phyloP scores from a whole-genome alignment of 257 asterid genomes.

The Craterostigma plantagineum region DNA sequence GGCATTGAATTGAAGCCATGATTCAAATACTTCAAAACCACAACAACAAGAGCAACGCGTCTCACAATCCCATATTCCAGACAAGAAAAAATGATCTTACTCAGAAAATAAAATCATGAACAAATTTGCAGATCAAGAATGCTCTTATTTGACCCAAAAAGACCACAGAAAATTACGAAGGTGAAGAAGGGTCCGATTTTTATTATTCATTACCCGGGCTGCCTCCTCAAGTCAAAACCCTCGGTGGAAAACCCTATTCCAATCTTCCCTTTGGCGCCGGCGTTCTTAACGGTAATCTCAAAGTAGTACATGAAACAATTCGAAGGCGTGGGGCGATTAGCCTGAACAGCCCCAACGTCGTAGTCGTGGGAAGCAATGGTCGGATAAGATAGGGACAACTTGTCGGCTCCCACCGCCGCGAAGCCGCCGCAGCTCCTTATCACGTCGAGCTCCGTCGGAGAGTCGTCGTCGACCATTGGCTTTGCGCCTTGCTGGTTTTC shows the following conservation, averaged over 20 bases:
- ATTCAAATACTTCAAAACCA: too few relatives aligned
- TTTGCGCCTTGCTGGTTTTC: too few relatives aligned
- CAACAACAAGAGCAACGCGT: too few relatives aligned
- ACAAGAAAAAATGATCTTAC: too few relatives aligned
- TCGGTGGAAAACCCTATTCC: slow-evolving; percentile 74
- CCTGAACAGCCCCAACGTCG: slow-evolving; percentile 88
- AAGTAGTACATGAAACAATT: slow-evolving; percentile 65
- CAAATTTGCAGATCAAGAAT: too few relatives aligned
- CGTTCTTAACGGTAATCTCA: slow-evolving; percentile 62
- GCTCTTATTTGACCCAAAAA: too few relatives aligned
- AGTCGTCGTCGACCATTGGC: slow-evolving; percentile 46
- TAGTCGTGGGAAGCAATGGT: slow-evolving; percentile 46
- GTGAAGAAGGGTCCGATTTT: background rate
- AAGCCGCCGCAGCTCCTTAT: slow-evolving; percentile 63
- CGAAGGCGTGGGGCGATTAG: slow-evolving; percentile 65
- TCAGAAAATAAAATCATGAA: too few relatives aligned
- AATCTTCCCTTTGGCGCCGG: slow-evolving; percentile 70
- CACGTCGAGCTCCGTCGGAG: slow-evolving; percentile 64
- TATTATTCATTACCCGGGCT: slow-evolving; percentile 47
- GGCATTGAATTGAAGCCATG: too few relatives aligned
- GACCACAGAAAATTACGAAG: background rate
- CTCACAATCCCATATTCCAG: too few relatives aligned
- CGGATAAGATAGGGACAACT: slow-evolving; percentile 58
- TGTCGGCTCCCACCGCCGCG: slow-evolving; percentile 59
- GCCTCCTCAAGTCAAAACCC: slow-evolving; percentile 59